Base-by-base conservation (phyloP, 148 eudicot species). In the Persicaria maculosa region DNA sequence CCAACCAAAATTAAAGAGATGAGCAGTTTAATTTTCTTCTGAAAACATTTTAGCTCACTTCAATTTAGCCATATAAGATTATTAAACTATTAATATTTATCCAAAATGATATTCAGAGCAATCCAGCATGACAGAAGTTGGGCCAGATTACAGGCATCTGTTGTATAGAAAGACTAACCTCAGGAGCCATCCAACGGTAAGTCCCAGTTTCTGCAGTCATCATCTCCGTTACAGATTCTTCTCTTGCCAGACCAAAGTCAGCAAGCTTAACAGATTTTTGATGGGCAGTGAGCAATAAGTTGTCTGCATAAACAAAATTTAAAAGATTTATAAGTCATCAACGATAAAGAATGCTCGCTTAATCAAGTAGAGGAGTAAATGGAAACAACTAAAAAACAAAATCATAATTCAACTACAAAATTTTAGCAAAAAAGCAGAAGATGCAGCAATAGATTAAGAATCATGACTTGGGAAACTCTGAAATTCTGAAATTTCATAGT, bases 181-280 rank as follows among this genome's bases (percentile, higher is more conserved):
- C 98, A 19, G 98, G 98, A 71, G 98, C 98, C 98, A 94, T 94
- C 98, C 98, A 93, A 61, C 98, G 98, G 77, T 93, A 93, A 5
- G 98, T 93, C 65, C 98, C 98, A 79, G 98, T 90, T 80, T 94
- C 98, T 52, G 98, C 98, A 74, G 98, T 94, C 98, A 91, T 91
- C 97, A 94, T 94, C 83, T 94, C 98, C 31, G 96, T 90, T 68
- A 94, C 87, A 57, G 97, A 77, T 87, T 94, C 98, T 88, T 94
- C 98, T 83, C 98, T 87, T 19, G 98, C 98, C 79, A 91, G 93
- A 75, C 98, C 98, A 80, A 94, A 94, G 87, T 94, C 98, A 76
- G 98, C 98, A 79, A 94, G 93, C 87, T 94, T 94, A 68, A 94
- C 92, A 10, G 90, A 88, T 85, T 87, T 86, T 54, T 94, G 89